Percentiles rank a stretch among this genome's conserved stretches.
phyloP scores from a whole-genome alignment of 352 stramenopile species.

The Globisporangium megalacanthum region DNA sequence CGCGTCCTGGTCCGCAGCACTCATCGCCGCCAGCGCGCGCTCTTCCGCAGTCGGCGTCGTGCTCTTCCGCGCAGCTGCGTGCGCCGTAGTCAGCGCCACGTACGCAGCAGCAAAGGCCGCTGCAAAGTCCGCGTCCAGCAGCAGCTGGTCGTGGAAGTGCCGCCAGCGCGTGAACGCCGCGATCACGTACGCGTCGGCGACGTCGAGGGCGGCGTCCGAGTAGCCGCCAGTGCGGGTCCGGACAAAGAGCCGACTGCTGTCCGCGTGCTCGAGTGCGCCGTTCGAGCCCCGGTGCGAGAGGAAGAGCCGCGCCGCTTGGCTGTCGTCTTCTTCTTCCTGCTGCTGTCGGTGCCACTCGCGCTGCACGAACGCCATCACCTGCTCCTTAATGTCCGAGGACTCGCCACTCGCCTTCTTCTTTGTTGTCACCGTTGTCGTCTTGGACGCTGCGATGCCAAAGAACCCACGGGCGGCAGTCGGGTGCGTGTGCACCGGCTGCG shows the following conservation, averaged over 20 bases:
- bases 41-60: constrained; percentile 35
- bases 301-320: constrained; percentile 14
- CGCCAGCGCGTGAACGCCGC: constrained; percentile 54
- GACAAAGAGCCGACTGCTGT: constrained; percentile 8
- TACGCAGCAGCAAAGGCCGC: constrained; percentile 41
- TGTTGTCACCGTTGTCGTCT: constrained; percentile 18
- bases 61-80: constrained; percentile 13
- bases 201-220: constrained; percentile 60
- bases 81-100: constrained; percentile 24
- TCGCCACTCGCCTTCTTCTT: constrained; percentile 6
- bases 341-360: not conserved
- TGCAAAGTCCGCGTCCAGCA: constrained; percentile 18
- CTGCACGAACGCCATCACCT: constrained; percentile 63
- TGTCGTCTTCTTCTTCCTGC: constrained; percentile 16
- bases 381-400: constrained; percentile 55
- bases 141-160: constrained; percentile 42
- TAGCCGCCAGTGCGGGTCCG: constrained; percentile 29
- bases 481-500: constrained; percentile 56
- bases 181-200: constrained; percentile 81
- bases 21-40: constrained; percentile 29
- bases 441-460: constrained; percentile 31
- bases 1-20: constrained; percentile 18
- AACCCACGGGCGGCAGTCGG: constrained; percentile 68
- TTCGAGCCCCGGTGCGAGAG: constrained; percentile 6
- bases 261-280: too few species aligned